Conservation (phyloP, 306 rosid genomes). For the Trichosanthes truncata region DNA sequence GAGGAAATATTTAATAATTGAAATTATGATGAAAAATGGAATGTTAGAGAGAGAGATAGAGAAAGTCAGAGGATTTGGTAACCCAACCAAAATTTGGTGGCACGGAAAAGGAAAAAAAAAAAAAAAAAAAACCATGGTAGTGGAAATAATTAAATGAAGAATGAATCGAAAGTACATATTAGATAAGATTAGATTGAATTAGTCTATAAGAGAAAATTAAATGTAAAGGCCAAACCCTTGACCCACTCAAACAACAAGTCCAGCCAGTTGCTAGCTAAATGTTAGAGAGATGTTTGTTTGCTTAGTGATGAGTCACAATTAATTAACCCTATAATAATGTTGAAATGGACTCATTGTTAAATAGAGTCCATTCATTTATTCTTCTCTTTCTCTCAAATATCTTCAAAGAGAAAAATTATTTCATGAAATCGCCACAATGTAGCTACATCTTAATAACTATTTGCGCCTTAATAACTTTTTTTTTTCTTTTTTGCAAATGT, state of each 20-base stretch:
- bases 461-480: too few relatives aligned
- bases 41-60: background rate
- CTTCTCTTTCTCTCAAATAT: background rate
- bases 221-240: background rate
- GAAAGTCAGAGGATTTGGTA: conserved; percentile 3
- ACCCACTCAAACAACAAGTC: background rate
- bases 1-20: background rate
- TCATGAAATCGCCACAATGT: too few relatives aligned
- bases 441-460: too few relatives aligned
- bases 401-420: too few relatives aligned
- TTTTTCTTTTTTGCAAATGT: too few relatives aligned
- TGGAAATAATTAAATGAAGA: background rate
- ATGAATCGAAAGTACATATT: background rate
- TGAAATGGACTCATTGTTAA: background rate
- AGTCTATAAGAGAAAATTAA: background rate
- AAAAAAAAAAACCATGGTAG: background rate
- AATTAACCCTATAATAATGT: background rate
- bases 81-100: background rate
- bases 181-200: background rate
- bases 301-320: background rate
- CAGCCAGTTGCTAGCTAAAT: background rate
- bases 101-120: background rate
- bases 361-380: background rate
- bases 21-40: background rate
- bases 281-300: background rate